Evolutionary conservation across 2,329 filamentous ascomycete genomes (phyloP), one percentile per base, ranked within the genome.

Genomic region (Ploettnerulaceae sp.): DNA sequence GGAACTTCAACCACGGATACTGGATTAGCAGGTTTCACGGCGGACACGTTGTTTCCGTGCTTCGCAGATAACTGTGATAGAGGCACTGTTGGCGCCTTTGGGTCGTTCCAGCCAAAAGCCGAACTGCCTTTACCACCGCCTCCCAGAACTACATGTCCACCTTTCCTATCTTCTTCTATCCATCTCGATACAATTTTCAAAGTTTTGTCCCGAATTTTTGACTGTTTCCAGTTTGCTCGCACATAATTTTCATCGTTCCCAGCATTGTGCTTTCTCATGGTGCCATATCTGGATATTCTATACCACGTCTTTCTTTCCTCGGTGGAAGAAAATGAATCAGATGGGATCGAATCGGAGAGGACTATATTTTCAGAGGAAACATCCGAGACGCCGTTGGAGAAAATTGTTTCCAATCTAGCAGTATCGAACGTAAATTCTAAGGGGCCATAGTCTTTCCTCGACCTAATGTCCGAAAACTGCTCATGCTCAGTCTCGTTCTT

Each of bases 241-340:
- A 74, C 67, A 59, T 84, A 84, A 52, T 73, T 75, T 7, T 81
- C 77, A 39, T 79, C 76, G 35, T 80, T 73, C 32, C 75, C 78
- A 3, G 66, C 64, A 45, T 80, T 70, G 54, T 82, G 72, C 48
- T 74, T 75, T 5, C 77, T 70, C 55, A 74, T 71, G 0, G 79
- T 79, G 2, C 79, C 81, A 45, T 71, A 72, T 4, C 81, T 73
- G 6, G 81, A 82, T 14, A 84, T 64, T 15, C 79, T 76, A 54
- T 84, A 82, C 81, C 81, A 85, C 6, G 71, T 70, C 57, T 78
- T 82, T 38, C 81, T 77, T 61, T 84, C 73, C 2, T 74, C 73
- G 3, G 74, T 72, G 2, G 71, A 68, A 4, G 67, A 66, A 49
- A 81, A 81, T 21, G 68, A 75, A 58, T 82, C 76, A 22, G 56